Base-by-base conservation (phyloP, 2,329 filamentous ascomycete genomes). In the Dactylonectria macrodidyma region DNA sequence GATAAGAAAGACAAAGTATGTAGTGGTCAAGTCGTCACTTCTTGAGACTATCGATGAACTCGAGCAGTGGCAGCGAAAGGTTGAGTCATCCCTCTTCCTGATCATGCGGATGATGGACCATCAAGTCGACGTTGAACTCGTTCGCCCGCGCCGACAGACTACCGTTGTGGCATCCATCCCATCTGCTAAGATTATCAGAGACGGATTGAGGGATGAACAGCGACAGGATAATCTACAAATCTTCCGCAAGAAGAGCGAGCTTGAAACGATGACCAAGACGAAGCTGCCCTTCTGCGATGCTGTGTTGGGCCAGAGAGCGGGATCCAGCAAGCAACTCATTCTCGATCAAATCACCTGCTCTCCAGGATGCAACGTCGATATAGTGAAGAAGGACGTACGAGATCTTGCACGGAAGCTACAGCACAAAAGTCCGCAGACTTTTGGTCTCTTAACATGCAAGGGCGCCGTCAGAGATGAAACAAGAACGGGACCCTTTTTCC, bases 401-500 rank as follows among this genome's bases (percentile, higher is more conserved):
- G 41, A 58, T n/a, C 41, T 58, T 14, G 41, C 55, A 2, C 33
- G 16, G 24, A 58, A 58, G 19, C 41, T 58, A 16, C 22, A 30
- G 10, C 24, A 47, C 6, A 26, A 58, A 4, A 41, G 36, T 8
- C 55, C 22, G 16, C 44, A 58, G 11, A 58, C 55, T 8, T 58
- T 58, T 58, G 55, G 55, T 11, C 41, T 58, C 3, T 26, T 58
- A 10, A 33, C 41, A 10, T 58, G 55, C 41, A 58, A 58, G 41
- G 55, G 55, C 5, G 24, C 47, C 16, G 26, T 58, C 4, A 48
- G 12, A 22, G 14, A 47, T 14, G 24, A 33, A 4, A 8, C 26
- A 1, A 33, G 22, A 14, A 34, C 22, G 5, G 24, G 16, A 4
- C 10, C 4, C 2, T 24, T n/a, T 11, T 10, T 5, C 16, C 8